These are phyloP conservation scores for Alisma plantagoaquatica DNA, from an alignment of 106 monocot species.

Conservation along the genomic window DNA sequence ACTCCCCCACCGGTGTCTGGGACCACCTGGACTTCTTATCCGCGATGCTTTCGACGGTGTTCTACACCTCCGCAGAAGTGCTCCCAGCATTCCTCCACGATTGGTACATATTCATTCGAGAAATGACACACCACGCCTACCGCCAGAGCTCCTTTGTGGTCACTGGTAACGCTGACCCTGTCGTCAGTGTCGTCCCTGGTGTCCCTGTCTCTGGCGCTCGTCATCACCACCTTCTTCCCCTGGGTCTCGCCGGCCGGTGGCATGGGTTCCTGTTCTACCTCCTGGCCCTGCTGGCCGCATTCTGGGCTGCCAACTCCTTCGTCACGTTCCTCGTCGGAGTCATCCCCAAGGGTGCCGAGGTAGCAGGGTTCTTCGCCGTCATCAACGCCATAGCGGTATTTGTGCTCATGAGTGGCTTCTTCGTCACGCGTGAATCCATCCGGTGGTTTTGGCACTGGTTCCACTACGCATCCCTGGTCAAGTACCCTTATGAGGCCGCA, in stretches of 20 bases:
- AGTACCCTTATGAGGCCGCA: constrained; percentile 91
- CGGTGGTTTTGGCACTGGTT: constrained; percentile 84
- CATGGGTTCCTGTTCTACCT: constrained; percentile 70
- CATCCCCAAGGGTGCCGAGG: constrained; percentile 56
- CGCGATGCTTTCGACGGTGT: no score
- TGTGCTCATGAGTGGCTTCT: constrained; percentile 85
- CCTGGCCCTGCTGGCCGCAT: constrained; percentile 55
- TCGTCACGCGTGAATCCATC: constrained; percentile 63
- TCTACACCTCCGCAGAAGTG: constrained; percentile 84
- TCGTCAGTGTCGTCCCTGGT: constrained; percentile 54
- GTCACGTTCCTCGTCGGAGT: constrained; percentile 84
- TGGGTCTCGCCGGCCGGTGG: constrained; percentile 59
- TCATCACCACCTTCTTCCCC: constrained; percentile 59
- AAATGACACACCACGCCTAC: constrained; percentile 86
- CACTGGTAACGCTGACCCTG: constrained; percentile 48
- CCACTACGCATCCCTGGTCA: constrained; percentile 78
- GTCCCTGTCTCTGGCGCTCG: constrained; percentile 61
- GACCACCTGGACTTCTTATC: constrained; percentile 82
- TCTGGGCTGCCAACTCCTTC: constrained; percentile 81
- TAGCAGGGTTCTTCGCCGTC: constrained; percentile 63
- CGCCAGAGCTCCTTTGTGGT: constrained; percentile 83
- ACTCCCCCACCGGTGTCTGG: constrained; percentile 63
- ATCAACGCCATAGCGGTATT: constrained; percentile 63
- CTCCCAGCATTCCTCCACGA: constrained; percentile 80
- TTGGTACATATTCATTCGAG: constrained; percentile 82